These are phyloP conservation scores for Alnus glutinosa DNA, from an alignment of 306 rosid genomes.

Conservation along the genomic window DNA sequence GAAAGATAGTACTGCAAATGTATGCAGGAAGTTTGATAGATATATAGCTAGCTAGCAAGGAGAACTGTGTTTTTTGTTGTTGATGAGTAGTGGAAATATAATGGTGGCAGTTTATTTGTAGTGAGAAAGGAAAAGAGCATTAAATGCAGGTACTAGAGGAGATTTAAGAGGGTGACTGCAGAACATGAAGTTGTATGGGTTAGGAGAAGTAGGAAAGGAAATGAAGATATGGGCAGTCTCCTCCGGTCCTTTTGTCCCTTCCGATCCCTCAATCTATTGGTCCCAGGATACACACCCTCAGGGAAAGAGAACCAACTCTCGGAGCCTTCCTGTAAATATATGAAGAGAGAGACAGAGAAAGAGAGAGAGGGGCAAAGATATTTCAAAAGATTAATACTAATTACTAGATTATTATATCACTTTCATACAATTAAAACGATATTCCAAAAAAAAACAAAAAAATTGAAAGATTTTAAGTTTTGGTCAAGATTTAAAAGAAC, in stretches of 20 bases:
- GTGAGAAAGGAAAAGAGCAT: slow-evolving; percentile 36
- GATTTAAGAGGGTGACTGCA: slow-evolving; percentile 37
- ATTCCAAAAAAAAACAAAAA: no score
- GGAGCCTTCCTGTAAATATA: slow-evolving; percentile 31
- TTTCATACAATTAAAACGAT: no score
- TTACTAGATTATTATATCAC: no score
- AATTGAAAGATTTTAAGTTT: no score
- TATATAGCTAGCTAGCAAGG: neutral
- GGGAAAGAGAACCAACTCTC: slow-evolving; percentile 36
- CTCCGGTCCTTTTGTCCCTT: slow-evolving; percentile 35
- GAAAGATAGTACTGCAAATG: neutral
- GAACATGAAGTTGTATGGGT: slow-evolving; percentile 66
- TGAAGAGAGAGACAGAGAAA: neutral
- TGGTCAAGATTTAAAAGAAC: no score
- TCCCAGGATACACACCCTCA: slow-evolving; percentile 44
- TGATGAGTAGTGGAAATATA: slow-evolving; percentile 15
- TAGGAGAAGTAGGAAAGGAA: slow-evolving; percentile 39
- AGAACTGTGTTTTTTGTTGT: slow-evolving; percentile 15
- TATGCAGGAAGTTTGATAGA: neutral
- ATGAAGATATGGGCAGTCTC: slow-evolving; percentile 47
- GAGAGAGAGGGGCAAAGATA: neutral
- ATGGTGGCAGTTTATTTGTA: slow-evolving; percentile 28
- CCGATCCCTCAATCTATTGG: slow-evolving; percentile 39
- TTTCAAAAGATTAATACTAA: neutral
- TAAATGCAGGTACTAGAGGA: slow-evolving; percentile 47